Conservation (phyloP, 2,329 filamentous ascomycete genomes). For the Cladosporium austrohemisphaericum region DNA sequence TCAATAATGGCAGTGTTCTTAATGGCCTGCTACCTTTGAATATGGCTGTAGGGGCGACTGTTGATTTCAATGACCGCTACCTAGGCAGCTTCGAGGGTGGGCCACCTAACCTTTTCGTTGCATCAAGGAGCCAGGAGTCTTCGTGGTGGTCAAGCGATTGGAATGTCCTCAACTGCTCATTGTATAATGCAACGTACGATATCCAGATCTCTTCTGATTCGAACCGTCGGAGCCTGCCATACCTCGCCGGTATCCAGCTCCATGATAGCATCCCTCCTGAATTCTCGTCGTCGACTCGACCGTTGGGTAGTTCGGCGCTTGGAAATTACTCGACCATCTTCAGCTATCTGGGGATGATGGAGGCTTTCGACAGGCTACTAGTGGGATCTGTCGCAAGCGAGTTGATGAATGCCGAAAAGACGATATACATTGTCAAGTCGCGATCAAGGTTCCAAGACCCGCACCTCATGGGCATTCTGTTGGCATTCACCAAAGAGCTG, state of each 20-base stretch:
- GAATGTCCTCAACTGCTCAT: constrained; percentile 7
- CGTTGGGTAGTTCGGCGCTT: not conserved
- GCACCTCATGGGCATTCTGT: not conserved
- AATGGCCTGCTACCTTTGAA: not conserved
- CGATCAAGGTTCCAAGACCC: not conserved
- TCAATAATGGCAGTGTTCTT: not conserved
- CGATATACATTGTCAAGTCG: too few relatives aligned
- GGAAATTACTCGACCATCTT: not conserved
- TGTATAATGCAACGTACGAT: constrained; percentile 8
- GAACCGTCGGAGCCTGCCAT: not conserved
- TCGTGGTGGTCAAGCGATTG: not conserved
- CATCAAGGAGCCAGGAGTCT: not conserved
- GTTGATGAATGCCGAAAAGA: too few relatives aligned
- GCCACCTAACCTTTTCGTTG: not conserved
- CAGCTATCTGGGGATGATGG: constrained; percentile 6
- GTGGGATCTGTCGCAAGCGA: not conserved
- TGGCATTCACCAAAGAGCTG: constrained; percentile 3
- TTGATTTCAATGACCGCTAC: not conserved
- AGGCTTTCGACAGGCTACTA: not conserved
- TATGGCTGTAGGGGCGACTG: not conserved
- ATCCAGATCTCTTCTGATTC: constrained; percentile 1
- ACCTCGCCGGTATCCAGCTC: not conserved
- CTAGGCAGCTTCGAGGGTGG: not conserved
- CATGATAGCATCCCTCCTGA: not conserved
- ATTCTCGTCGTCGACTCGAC: too few relatives aligned